Conservation (phyloP, 2,329 filamentous ascomycete species). For the Chrysoporthe austroafricana region DNA sequence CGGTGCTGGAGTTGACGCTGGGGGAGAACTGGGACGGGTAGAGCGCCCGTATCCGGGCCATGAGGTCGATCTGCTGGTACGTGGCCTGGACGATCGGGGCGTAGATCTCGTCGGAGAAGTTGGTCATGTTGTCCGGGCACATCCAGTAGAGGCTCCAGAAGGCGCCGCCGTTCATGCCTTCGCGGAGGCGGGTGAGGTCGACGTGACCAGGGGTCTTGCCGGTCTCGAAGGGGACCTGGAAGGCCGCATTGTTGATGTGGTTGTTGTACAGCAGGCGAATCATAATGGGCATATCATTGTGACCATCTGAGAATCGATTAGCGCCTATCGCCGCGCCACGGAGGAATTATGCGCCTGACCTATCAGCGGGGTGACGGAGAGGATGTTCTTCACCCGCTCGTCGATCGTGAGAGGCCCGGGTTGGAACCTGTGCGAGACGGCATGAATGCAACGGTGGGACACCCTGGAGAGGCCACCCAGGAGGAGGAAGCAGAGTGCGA, state of each 20-base stretch:
- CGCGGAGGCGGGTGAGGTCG: constrained; percentile 74
- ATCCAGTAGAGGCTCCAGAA: constrained; percentile 90
- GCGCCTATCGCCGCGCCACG: background rate
- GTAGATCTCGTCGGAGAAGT: constrained; percentile 59
- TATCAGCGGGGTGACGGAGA: constrained; percentile 53
- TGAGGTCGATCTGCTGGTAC: constrained; percentile 75
- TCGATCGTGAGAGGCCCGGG: constrained; percentile 40
- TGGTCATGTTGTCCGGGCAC: constrained; percentile 72
- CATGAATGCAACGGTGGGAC: constrained; percentile 21
- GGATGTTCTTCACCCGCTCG: constrained; percentile 50
- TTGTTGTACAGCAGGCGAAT: constrained; percentile 72
- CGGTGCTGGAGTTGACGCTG: constrained; percentile 61
- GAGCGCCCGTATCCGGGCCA: constrained; percentile 62
- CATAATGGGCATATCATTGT: constrained; percentile 82
- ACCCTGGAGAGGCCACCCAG: constrained; percentile 8
- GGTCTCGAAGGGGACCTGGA: constrained; percentile 73
- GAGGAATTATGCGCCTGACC: constrained; percentile 40
- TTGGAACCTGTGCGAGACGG: constrained; percentile 8
- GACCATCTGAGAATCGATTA: constrained; percentile 66
- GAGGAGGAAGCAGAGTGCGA: constrained; percentile 11
- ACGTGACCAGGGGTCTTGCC: constrained; percentile 73
- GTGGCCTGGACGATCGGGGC: constrained; percentile 62
- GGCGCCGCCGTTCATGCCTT: constrained; percentile 77
- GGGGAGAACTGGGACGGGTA: constrained; percentile 75
- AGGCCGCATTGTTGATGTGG: constrained; percentile 74